Evolutionary conservation across 306 rosid species (phyloP), one percentile per base, ranked within the genome.

Genomic region (Echinosophora koreensis): DNA sequence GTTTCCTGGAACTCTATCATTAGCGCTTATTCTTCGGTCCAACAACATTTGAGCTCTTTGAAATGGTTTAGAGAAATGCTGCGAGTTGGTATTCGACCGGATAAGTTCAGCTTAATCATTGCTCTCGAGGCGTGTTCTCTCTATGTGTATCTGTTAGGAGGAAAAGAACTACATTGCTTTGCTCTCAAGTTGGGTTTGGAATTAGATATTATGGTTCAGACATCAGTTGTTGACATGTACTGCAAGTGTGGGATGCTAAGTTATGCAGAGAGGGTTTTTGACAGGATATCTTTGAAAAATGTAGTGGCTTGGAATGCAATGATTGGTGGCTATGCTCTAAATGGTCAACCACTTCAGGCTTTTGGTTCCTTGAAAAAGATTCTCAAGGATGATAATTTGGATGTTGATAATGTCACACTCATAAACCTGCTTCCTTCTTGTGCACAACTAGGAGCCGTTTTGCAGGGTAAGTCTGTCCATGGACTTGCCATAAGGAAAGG

Each of bases 1-100:
- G 90, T 90, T 12, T 87, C 90, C 27, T 90, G 90, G 89, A 86
- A 86, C 67, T 90, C 90, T 14, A 63, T 90, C 83, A 82, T 84
- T 35, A 50, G 84, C 11, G 90, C 88, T 9, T 84, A 84, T 73
- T 84, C 76, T 72, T 22, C 80, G 6, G 74, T 73, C 42, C 76
- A 78, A 75, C 79, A 82, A 70, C 76, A 84, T 58, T 55, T 56
- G 70, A 81, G 71, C 39, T 66, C 89, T 0, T 55, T 86, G 57
- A 44, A 15, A 44, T 84, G 86, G 80, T 87, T 90, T 57, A 64
- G 39, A 50, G 85, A 84, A 27, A 82, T 86, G 91, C 69, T 69
- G 44, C 77, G n/a, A 15, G 38, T 11, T n/a, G 82, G 86, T 44
- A 59, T 90, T 76, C 66, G 42, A 41, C 87, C 82, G 0, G 90